Conservation (phyloP, 768 basidiomycete species). For the Suillus occidentalis region DNA sequence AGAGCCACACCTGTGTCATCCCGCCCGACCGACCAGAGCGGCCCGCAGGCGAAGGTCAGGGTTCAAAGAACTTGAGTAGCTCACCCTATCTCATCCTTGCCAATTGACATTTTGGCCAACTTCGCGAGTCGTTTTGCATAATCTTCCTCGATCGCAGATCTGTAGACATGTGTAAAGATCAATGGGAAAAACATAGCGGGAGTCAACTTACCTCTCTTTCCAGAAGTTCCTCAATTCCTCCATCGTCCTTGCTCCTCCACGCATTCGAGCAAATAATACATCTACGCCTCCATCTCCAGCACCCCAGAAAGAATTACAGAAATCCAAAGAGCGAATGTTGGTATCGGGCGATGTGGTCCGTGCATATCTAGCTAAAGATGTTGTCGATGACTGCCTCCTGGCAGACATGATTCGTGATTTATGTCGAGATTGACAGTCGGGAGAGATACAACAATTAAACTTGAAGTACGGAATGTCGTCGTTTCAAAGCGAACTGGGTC, state of each 20-base stretch:
- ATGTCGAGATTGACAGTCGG: conserved; percentile 14
- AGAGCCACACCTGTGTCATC: conserved; percentile 4
- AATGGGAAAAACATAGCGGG: conserved; percentile 2
- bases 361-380: conserved; percentile 73
- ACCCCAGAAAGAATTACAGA: conserved; percentile 98
- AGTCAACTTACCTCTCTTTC: conserved; percentile 80
- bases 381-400: conserved; percentile 78
- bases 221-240: conserved; percentile 88
- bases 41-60: conserved; percentile 3
- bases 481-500: conserved; percentile 1
- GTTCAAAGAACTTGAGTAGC: conserved; percentile 30
- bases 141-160: conserved; percentile 91
- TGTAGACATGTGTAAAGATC: conserved; percentile 31
- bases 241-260: conserved; percentile 80
- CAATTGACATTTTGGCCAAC: conserved; percentile 72
- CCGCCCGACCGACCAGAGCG: conserved; percentile 1
- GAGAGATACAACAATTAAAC: conserved; percentile 17
- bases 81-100: conserved; percentile 92
- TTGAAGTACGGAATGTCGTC: conserved; percentile 18
- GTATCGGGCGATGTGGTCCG: conserved; percentile 49
- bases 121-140: conserved; percentile 85
- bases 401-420: conserved; percentile 54
- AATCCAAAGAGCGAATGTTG: conserved; percentile 64
- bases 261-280: conserved; percentile 86
- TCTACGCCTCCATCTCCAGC: conserved; percentile 83